A percentile compares a stretch with the other conserved stretches of the same genome.
phyloP scores from a whole-genome alignment of 1,284 basidiomycete species.

The Rhodotorula sp. region DNA sequence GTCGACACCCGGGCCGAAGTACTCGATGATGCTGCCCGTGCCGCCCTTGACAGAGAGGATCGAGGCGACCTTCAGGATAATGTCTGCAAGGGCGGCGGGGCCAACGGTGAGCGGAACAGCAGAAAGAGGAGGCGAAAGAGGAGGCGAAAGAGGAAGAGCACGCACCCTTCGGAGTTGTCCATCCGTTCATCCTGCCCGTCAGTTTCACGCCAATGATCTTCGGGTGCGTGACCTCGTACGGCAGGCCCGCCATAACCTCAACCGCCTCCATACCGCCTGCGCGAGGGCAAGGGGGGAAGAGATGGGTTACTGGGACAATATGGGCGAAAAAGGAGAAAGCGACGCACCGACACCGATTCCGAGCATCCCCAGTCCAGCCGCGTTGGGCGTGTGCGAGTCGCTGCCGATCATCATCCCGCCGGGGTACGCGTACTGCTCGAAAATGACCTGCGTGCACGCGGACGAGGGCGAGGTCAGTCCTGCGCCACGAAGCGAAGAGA shows the following conservation, averaged over 20 bases:
- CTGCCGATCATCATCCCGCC: conserved; percentile 99
- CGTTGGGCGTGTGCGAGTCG: conserved; percentile 98
- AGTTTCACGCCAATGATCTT: conserved; percentile 98
- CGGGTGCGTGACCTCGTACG: conserved; percentile 99
- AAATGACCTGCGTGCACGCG: conserved; percentile 59
- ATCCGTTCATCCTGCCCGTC: conserved; percentile 90
- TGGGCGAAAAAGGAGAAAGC: no score
- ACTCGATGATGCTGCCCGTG: conserved; percentile 95
- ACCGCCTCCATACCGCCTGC: conserved; percentile 99
- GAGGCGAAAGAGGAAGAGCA: not conserved
- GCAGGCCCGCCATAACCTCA: conserved; percentile 95
- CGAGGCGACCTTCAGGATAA: conserved; percentile 96
- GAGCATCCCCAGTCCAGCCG: conserved; percentile 98
- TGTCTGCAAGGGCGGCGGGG: conserved; percentile 59
- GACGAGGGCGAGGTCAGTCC: not conserved
- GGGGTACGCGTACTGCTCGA: conserved; percentile 99
- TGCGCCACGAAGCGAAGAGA: not conserved
- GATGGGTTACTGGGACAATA: no score
- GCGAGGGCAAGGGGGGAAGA: no score
- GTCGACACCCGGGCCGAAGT: conserved; percentile 90
- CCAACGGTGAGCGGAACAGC: no score
- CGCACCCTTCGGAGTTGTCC: conserved; percentile 95
- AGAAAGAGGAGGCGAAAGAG: not conserved
- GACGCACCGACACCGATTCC: conserved; percentile 98
- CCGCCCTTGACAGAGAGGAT: conserved; percentile 98